A percentile compares a stretch with the other conserved stretches of the same genome.
Evolutionary conservation across 2,329 filamentous ascomycete genomes (phyloP).

Genomic region (Madurella mycetomatis): DNA sequence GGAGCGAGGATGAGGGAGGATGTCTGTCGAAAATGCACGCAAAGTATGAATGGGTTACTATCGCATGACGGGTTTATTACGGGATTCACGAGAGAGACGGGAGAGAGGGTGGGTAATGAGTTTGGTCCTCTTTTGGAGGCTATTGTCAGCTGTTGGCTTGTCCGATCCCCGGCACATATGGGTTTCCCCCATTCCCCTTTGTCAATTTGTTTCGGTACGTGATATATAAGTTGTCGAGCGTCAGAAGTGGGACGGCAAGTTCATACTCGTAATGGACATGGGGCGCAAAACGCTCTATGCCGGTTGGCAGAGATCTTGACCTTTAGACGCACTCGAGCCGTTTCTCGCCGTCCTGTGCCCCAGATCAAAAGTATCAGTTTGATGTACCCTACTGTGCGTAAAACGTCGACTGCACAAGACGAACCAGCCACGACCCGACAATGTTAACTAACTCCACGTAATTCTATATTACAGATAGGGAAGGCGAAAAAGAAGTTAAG

Average conservation of each 20-base stretch:
- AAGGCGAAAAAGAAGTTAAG: neutral
- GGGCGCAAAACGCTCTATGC: too few species aligned
- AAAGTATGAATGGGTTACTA: too few species aligned
- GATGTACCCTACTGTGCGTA: too few species aligned
- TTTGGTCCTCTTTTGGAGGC: conserved; percentile 1
- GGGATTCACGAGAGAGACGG: conserved; percentile 6
- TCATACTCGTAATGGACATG: too few species aligned
- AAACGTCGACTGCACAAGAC: too few species aligned
- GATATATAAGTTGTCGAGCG: neutral
- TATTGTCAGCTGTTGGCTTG: conserved; percentile 3
- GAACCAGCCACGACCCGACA: too few species aligned
- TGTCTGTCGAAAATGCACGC: neutral
- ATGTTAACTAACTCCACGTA: too few species aligned
- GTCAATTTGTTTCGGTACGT: neutral
- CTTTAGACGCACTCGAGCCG: too few species aligned
- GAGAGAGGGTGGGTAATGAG: conserved; percentile 10
- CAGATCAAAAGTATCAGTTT: too few species aligned
- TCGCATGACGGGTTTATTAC: neutral
- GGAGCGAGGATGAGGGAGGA: neutral
- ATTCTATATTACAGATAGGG: neutral
- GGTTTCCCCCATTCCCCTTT: neutral
- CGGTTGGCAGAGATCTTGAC: too few species aligned
- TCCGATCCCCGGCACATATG: neutral
- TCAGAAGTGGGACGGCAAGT: too few species aligned
- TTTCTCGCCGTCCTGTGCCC: too few species aligned